Conservation (phyloP, 1,139 yeast genomes). For the Saccharomyces hybrid region DNA sequence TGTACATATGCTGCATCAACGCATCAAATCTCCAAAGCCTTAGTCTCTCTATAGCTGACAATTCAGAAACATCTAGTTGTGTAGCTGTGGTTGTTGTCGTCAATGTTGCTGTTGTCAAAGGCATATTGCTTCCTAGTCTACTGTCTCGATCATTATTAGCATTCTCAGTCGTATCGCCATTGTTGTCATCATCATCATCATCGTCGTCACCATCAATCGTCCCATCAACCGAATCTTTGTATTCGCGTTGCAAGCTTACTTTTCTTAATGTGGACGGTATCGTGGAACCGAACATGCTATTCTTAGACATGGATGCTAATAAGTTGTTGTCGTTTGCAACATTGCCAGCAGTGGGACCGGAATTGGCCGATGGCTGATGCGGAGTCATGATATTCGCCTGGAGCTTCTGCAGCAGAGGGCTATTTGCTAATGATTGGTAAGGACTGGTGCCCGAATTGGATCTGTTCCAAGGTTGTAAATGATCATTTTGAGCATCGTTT, state of each 20-base stretch:
- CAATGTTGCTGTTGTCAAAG: constrained; percentile 12
- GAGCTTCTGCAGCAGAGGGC: constrained; percentile 28
- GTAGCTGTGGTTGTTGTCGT: constrained; percentile 14
- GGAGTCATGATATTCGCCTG: constrained; percentile 21
- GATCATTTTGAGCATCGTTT: constrained; percentile 2
- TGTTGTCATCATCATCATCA: constrained; percentile 33
- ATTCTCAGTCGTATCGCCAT: constrained; percentile 32
- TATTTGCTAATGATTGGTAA: constrained; percentile 21
- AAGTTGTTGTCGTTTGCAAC: constrained; percentile 13
- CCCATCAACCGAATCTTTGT: constrained; percentile 10
- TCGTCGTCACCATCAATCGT: constrained; percentile 7
- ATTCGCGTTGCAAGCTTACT: constrained; percentile 22
- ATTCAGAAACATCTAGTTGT: constrained; percentile 34
- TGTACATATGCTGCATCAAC: constrained; percentile 81
- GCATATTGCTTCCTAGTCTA: constrained; percentile 5
- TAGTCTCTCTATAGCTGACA: constrained; percentile 78
- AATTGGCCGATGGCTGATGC: constrained; percentile 14
- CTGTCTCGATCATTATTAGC: constrained; percentile 4
- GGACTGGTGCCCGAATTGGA: constrained; percentile 7
- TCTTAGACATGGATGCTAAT: constrained; percentile 24
- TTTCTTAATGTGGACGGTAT: constrained; percentile 29
- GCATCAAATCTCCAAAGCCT: constrained; percentile 95
- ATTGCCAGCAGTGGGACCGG: constrained; percentile 7
- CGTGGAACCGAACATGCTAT: constrained; percentile 24
- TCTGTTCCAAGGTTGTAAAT: constrained; percentile 25